Base-by-base conservation (phyloP, 2,329 filamentous ascomycete genomes). In the Alternaria postmessia region DNA sequence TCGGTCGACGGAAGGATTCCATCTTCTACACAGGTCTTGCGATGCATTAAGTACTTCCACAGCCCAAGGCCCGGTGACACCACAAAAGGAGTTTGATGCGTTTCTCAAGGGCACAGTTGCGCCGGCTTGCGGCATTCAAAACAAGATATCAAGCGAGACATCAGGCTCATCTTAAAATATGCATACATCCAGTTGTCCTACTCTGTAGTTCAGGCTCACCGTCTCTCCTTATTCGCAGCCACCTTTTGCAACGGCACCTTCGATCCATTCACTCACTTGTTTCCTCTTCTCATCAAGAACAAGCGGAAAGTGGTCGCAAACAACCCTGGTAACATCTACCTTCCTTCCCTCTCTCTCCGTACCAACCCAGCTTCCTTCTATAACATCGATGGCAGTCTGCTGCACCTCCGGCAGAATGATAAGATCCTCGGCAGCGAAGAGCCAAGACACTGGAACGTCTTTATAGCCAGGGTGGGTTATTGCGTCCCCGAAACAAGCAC, bases 391-490 rank as follows among this genome's bases (percentile, higher is more conserved):
- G n/a, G 55, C 59, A 2, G 52, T 62, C 58, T 71, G 72, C 64
- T 82, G 80, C 6, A 65, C 43, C 20, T 64, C 57, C 0, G 75
- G 66, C 2, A 68, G 47, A n/a, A 83, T 66, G n/a, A 69, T 63
- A 11, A 53, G 11, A 58, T 83, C 80, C 0, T 74, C 60, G 44
- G 79, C 75, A 39, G 76, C 78, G 12, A 82, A 69, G 8, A 83
- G 64, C 58, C 79, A 83, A 1, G 76, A 81, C 3, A 79, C 77
- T 0, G 77, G 77, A 2, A 81, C 68, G 36, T 82, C 73, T 55
- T 77, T 79, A 60, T 81, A 83, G 0, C 79, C 80, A 2, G 75
- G 59, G 62, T 82, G 72, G 2, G 77, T 80, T 41, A 83, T 60
- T 3, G 67, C 62, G 20, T 70, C 70, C 0, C 44, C 54, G 61